Conservation (phyloP, 2,329 filamentous ascomycete species). For the Mycocentrospora acerina region DNA sequence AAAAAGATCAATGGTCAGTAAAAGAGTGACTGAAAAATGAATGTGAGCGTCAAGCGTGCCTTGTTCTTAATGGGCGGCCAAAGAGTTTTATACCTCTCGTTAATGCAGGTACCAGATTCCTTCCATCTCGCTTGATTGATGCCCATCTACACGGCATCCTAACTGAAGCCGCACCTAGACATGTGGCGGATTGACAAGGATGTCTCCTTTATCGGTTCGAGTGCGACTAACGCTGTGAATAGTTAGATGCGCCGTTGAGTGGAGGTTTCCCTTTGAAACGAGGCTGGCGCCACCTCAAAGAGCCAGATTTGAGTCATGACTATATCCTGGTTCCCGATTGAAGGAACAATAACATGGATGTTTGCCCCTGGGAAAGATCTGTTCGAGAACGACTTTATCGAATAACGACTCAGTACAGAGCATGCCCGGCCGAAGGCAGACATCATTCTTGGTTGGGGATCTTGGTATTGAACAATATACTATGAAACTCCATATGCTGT, state of each 20-base stretch:
- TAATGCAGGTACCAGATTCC: slow-evolving; percentile 3
- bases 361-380: slow-evolving; percentile 5
- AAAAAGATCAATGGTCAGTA: slow-evolving; percentile 7
- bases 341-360: slow-evolving; percentile 3
- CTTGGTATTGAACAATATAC: too few relatives aligned
- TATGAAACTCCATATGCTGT: too few relatives aligned
- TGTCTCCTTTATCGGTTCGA: slow-evolving; percentile 14
- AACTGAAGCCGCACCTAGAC: slow-evolving; percentile 15
- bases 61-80: slow-evolving; percentile 8
- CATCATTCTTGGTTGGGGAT: not conserved
- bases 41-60: slow-evolving; percentile 36
- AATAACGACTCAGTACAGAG: slow-evolving; percentile 2
- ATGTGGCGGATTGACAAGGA: slow-evolving; percentile 13
- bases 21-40: slow-evolving; percentile 25
- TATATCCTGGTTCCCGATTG: slow-evolving; percentile 1
- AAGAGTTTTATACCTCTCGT: slow-evolving; percentile 23
- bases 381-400: slow-evolving; percentile 2
- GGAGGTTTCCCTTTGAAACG: slow-evolving; percentile 17
- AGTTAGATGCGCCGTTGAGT: slow-evolving; percentile 16
- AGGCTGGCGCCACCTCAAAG: slow-evolving; percentile 7
- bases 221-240: slow-evolving; percentile 10
- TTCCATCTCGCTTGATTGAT: slow-evolving; percentile 23
- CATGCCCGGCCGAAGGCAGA: not conserved
- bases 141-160: slow-evolving; percentile 11
- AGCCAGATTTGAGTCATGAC: slow-evolving; percentile 2